These are phyloP conservation scores for Aspergillus niger DNA, from an alignment of 2,329 filamentous ascomycete species.

Conservation along the genomic window DNA sequence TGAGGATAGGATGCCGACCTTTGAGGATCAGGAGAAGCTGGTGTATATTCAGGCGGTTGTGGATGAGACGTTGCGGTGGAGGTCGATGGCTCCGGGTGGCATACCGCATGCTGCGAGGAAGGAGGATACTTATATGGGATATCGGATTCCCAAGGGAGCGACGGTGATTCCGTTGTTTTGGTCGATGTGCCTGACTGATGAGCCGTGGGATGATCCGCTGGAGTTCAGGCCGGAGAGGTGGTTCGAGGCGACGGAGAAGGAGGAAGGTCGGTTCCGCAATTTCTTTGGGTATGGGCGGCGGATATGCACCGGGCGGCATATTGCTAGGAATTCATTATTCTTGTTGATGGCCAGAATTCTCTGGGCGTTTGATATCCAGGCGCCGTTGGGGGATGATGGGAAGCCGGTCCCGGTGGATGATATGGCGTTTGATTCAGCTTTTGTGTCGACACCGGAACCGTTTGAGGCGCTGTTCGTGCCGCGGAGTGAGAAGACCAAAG, in stretches of 20 bases:
- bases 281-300: slow-evolving; percentile 61
- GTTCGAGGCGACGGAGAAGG: slow-evolving; percentile 25
- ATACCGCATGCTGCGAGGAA: slow-evolving; percentile 22
- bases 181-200: slow-evolving; percentile 29
- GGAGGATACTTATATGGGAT: not conserved
- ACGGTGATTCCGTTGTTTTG: not conserved
- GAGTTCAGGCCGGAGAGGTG: slow-evolving; percentile 45
- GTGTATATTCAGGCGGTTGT: slow-evolving; percentile 33
- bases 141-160: not conserved
- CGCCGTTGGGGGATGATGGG: slow-evolving; percentile 14
- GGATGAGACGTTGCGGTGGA: slow-evolving; percentile 35
- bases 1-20: slow-evolving; percentile 30
- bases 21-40: slow-evolving; percentile 28
- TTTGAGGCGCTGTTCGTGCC: slow-evolving; percentile 32
- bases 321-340: slow-evolving; percentile 43
- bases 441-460: slow-evolving; percentile 26
- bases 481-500: slow-evolving; percentile 22
- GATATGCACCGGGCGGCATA: slow-evolving; percentile 43
- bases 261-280: slow-evolving; percentile 54
- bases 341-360: slow-evolving; percentile 62
- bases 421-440: slow-evolving; percentile 23
- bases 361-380: slow-evolving; percentile 34
- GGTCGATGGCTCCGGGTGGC: slow-evolving; percentile 43
- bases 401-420: slow-evolving; percentile 30
- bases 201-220: slow-evolving; percentile 41